These are phyloP conservation scores for Ganoderma meredithae DNA, from an alignment of 1,284 basidiomycete genomes.

Conservation along the genomic window DNA sequence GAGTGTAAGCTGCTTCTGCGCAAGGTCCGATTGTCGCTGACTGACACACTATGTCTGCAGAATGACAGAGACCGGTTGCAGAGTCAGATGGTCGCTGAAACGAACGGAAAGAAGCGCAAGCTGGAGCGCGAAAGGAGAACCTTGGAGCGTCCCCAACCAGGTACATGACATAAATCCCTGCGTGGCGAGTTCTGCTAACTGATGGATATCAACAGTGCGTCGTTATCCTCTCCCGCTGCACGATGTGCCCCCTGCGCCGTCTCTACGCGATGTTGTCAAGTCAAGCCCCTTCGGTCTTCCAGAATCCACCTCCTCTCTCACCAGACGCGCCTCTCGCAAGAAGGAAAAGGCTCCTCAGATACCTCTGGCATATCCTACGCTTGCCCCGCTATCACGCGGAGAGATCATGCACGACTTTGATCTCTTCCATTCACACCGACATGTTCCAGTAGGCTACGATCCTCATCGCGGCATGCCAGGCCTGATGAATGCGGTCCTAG, in stretches of 20 bases:
- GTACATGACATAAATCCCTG: constrained; percentile 45
- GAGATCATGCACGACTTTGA: constrained; percentile 66
- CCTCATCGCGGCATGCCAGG: constrained; percentile 32
- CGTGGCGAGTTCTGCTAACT: background rate
- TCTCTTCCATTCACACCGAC: constrained; percentile 56
- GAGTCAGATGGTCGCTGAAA: constrained; percentile 83
- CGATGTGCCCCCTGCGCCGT: constrained; percentile 42
- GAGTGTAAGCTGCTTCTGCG: constrained; percentile 57
- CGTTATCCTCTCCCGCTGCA: constrained; percentile 44
- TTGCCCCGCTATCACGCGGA: constrained; percentile 54
- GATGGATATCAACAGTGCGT: constrained; percentile 35
- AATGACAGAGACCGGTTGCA: constrained; percentile 77
- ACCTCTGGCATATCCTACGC: constrained; percentile 59
- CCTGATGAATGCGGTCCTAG: constrained; percentile 41
- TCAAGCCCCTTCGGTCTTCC: constrained; percentile 39
- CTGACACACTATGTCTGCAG: constrained; percentile 44
- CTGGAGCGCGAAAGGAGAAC: constrained; percentile 83
- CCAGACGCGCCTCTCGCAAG: constrained; percentile 24
- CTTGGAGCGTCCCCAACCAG: constrained; percentile 75
- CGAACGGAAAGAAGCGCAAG: constrained; percentile 79
- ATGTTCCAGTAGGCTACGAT: constrained; percentile 36
- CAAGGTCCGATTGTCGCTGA: background rate
- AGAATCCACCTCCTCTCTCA: constrained; percentile 24
- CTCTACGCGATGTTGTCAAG: constrained; percentile 46
- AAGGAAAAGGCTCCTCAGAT: constrained; percentile 27